phyloP scores from a whole-genome alignment of 805 yeast genomes.

The Nakazawaea wyomingensis region DNA sequence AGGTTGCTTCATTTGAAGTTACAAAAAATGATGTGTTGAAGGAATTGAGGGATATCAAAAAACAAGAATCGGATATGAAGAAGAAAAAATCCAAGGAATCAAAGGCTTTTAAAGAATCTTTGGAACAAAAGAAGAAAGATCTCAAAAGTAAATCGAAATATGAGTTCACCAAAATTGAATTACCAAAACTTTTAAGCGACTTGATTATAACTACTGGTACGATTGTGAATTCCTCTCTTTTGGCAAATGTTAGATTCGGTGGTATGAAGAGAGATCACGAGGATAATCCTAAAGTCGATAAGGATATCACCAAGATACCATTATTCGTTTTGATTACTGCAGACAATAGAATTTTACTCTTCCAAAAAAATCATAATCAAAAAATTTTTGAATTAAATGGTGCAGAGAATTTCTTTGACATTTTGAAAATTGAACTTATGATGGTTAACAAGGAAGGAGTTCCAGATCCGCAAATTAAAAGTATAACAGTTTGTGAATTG shows the following conservation, averaged over 20 bases:
- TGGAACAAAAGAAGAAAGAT: constrained; percentile 5
- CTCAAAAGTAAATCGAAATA: constrained; percentile 10
- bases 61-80: too few relatives aligned
- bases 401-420: constrained; percentile 41
- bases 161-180: constrained; percentile 23
- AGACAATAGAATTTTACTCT: constrained; percentile 66
- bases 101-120: constrained; percentile 8
- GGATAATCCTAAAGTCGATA: constrained; percentile 22
- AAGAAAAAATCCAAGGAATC: too few relatives aligned
- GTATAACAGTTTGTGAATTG: constrained; percentile 51
- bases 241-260: constrained; percentile 35
- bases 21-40: constrained; percentile 14
- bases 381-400: constrained; percentile 48
- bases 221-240: constrained; percentile 45
- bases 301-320: constrained; percentile 27
- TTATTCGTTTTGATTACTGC: constrained; percentile 68
- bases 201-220: constrained; percentile 67
- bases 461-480: constrained; percentile 74
- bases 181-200: constrained; percentile 29
- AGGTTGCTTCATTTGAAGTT: constrained; percentile 52
- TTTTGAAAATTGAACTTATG: constrained; percentile 38
- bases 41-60: constrained; percentile 11
- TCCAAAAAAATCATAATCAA: constrained; percentile 49
- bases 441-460: constrained; percentile 43
- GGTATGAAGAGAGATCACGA: constrained; percentile 20